These are phyloP conservation scores for Rhododendron ovatum DNA, from an alignment of 148 eudicot species.

Conservation along the genomic window DNA sequence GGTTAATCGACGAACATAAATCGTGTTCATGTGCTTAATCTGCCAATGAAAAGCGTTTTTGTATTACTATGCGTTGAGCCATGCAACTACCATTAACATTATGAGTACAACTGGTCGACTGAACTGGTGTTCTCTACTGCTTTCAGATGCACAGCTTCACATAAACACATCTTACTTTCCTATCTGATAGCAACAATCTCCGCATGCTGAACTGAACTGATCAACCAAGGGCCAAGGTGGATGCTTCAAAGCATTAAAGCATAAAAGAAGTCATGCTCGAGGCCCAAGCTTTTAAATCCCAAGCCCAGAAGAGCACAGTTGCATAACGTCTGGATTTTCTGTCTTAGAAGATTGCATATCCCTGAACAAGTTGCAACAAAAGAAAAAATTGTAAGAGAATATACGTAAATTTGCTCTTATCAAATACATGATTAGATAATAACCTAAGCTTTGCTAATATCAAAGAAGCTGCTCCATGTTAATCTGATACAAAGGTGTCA, in stretches of 20 bases:
- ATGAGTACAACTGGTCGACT: too few relatives aligned
- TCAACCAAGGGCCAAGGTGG: background rate
- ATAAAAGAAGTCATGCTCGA: slow-evolving; percentile 23
- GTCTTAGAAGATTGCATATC: slow-evolving; percentile 6
- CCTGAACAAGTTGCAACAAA: slow-evolving; percentile 10
- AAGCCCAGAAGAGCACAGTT: slow-evolving; percentile 15
- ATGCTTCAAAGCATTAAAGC: slow-evolving; percentile 13
- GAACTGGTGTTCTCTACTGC: too few relatives aligned
- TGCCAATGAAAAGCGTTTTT: too few relatives aligned
- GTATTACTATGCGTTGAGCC: too few relatives aligned
- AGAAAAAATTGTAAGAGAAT: background rate
- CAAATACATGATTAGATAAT: background rate
- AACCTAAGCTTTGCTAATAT: background rate
- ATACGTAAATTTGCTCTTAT: background rate
- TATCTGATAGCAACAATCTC: too few relatives aligned
- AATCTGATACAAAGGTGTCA: background rate
- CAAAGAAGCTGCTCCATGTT: background rate
- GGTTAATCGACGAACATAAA: too few relatives aligned
- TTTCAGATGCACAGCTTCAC: too few relatives aligned
- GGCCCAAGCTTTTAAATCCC: slow-evolving; percentile 17
- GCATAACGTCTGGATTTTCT: slow-evolving; percentile 6
- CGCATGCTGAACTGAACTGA: background rate
- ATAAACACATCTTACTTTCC: too few relatives aligned
- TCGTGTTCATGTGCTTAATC: too few relatives aligned
- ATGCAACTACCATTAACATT: too few relatives aligned